A percentile compares a stretch with the other conserved stretches of the same genome.
phyloP scores from a whole-genome alignment of 148 eudicot genomes.

The Diospyros lotus region DNA sequence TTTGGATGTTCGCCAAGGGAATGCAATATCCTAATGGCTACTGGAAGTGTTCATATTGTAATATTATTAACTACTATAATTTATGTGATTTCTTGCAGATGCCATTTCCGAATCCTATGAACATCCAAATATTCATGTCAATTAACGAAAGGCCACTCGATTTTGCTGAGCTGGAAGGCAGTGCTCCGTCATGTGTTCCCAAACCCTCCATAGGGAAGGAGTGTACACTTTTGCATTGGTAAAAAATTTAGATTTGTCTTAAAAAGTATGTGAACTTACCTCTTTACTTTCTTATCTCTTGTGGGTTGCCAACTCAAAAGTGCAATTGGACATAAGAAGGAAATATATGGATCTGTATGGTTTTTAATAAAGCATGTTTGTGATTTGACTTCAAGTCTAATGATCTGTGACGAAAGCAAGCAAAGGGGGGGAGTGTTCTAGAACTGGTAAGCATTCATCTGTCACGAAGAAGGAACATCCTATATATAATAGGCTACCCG shows the following conservation, averaged over 20 bases:
- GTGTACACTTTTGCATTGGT: background rate
- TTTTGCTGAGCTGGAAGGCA: background rate
- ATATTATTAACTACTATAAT: background rate
- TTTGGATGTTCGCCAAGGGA: background rate
- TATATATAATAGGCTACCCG: too few species aligned
- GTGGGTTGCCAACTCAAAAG: background rate
- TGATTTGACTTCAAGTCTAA: slow-evolving; percentile 1
- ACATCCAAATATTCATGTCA: background rate
- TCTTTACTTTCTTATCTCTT: background rate
- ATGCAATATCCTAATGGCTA: too few species aligned
- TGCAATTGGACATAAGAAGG: background rate
- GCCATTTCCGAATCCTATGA: slow-evolving; percentile 63
- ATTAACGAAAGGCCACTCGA: background rate
- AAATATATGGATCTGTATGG: background rate
- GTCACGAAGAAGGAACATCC: too few species aligned
- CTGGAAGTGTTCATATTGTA: background rate
- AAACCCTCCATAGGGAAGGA: background rate
- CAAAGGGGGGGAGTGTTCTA: background rate
- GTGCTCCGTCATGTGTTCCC: background rate
- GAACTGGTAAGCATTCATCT: too few species aligned
- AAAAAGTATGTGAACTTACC: background rate
- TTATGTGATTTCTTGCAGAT: slow-evolving; percentile 36
- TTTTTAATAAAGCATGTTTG: background rate
- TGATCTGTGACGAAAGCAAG: background rate
- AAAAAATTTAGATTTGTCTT: background rate